Evolutionary conservation across 352 stramenopile genomes (phyloP), one percentile per base, ranked within the genome.

Genomic region (Globisporangium sylvaticum): DNA sequence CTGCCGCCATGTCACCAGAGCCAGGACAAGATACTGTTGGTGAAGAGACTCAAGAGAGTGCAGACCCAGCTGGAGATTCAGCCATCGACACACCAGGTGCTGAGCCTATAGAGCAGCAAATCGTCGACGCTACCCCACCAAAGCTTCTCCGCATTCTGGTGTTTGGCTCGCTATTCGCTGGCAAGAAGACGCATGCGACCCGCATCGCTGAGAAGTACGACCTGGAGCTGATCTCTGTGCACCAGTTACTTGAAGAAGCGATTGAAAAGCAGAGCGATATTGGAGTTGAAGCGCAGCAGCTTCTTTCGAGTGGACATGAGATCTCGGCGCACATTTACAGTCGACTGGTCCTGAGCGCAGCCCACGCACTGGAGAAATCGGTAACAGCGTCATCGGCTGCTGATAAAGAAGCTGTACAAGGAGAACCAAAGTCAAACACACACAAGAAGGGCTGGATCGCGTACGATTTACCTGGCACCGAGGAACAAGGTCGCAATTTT

Each of bases 151-250:
- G 80, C 14, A 76, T 92, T 34, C 64, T 92, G 8, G 65, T 92
- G 2, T 81, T 87, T 46, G 82, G 82, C 0, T 78, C 77, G 58
- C 79, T 82, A 18, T 92, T 90, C 67, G 71, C 80, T 52, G 84
- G 84, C 6, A 92, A 90, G 54, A 69, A 70, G 25, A 89, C 77
- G 0, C 82, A 90, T 67, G 72, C 79, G 22, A 74, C 74, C 34
- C 70, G 72, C n/a, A 65, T 92, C 3, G 78, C 80, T 0, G 69
- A 77, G 14, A 80, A 69, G 24, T 88, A 88, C 66, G 73, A 88
- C 31, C 62, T 94, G 37, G 59, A 57, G 12, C 39, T 86, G 29
- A 37, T 92, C 18, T 92, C 83, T 15, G 73, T 86, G 20, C 76
- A 91, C 15, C 15, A 50, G 81, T 24, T 52, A 80, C 3, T 57